Base-by-base conservation (phyloP, 169 alveolate genomes). In the Plasmodium vivax region DNA sequence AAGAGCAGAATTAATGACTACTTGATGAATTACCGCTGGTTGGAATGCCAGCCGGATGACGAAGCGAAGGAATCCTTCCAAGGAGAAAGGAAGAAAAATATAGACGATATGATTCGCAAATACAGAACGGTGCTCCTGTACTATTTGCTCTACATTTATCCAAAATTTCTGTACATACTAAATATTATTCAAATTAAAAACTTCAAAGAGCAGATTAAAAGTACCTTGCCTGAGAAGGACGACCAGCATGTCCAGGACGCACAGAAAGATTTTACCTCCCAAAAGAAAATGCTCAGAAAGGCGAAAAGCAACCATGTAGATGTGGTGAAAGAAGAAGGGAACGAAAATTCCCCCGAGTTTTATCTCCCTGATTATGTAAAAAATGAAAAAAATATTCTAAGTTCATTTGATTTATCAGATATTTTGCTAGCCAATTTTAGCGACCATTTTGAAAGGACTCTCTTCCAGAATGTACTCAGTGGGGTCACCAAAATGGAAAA, bases 1-100 rank as follows among this genome's bases (percentile, higher is more conserved):
- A 73, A 75, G 30, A 54, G 79, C 45, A 75, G 47, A 56, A 23
- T 87, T 32, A 87, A 71, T 79, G 87, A 92, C 14, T 92, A 82
- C 62, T 92, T 92, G 77, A 71, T 92, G 79, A 92, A 92, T 83
- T 71, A 92, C 32, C 83, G 71, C 16, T 92, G 95, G 95, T 43
- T 82, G 82, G 56, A 83, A 81, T 38, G 62, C 10, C 87, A 16
- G 10, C 30, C 36, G 8, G 16, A 68, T 68, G n/a, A 68, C 6
- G 77, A 68, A 68, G 77, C 77, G n/a, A 68, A 68, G 32, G 77
- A 68, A 68, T 30, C 77, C 5, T 68, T 68, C 32, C 77, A 23
- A 23, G 77, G 77, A 19, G 87, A 87, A 77, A 87, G 82, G 34
- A 75, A 54, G 9, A 51, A 75, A 23, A 75, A 75, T 58, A 54